Conservation (phyloP, 225 moss, liverwort and hornwort species). For the Marchantia polymorpha region DNA sequence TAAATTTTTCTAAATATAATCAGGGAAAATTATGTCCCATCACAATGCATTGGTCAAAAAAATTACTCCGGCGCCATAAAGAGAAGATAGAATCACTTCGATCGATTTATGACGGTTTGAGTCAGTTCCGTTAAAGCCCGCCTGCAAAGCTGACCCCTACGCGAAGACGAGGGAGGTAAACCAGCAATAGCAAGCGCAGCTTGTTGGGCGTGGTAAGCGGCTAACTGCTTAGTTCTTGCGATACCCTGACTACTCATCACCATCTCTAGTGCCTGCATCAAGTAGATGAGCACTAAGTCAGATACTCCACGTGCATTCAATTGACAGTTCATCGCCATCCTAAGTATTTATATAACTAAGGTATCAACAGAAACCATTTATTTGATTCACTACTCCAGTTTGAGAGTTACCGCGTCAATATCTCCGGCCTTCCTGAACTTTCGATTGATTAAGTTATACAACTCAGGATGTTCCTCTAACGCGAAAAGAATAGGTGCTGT, state of each 20-base stretch:
- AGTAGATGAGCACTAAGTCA: neutral
- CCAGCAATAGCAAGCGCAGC: slow-evolving; percentile 61
- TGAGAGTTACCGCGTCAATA: slow-evolving; percentile 49
- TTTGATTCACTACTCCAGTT: no score
- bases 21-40: neutral
- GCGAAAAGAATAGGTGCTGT: slow-evolving; percentile 90
- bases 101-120: slow-evolving; percentile 61
- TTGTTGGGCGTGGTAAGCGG: slow-evolving; percentile 71
- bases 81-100: slow-evolving; percentile 48
- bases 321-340: neutral
- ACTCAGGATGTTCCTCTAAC: slow-evolving; percentile 66
- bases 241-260: slow-evolving; percentile 75
- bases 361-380: no score
- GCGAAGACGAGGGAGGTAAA: slow-evolving; percentile 57
- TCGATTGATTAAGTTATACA: slow-evolving; percentile 61
- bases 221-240: slow-evolving; percentile 67
- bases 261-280: slow-evolving; percentile 80
- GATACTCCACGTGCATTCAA: neutral
- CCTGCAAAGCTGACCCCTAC: slow-evolving; percentile 69
- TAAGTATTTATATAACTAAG: neutral
- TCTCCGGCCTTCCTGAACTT: slow-evolving; percentile 68
- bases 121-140: slow-evolving; percentile 77
- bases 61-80: neutral
- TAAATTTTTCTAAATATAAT: neutral
- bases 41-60: neutral